phyloP scores from a whole-genome alignment of 306 rosid genomes.

The Chamaecrista fasciculata region DNA sequence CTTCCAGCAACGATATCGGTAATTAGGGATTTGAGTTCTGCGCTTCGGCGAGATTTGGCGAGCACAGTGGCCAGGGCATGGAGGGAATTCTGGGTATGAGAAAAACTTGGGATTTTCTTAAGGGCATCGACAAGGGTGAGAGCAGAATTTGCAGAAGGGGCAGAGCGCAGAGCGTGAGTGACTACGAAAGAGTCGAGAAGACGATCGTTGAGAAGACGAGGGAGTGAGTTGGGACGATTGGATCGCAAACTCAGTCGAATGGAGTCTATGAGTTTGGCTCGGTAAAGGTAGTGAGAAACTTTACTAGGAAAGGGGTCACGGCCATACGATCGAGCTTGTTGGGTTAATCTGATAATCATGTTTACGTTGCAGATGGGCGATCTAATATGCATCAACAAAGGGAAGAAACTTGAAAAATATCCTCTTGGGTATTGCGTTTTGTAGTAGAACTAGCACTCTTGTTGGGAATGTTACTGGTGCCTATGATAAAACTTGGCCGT shows the following conservation, averaged over 20 bases:
- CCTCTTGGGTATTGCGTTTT: not conserved
- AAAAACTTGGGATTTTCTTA: slow-evolving; percentile 37
- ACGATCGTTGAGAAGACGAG: slow-evolving; percentile 40
- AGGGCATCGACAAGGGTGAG: slow-evolving; percentile 45
- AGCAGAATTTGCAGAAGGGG: slow-evolving; percentile 73
- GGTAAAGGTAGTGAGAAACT: slow-evolving; percentile 69
- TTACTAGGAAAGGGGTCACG: slow-evolving; percentile 65
- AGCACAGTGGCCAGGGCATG: slow-evolving; percentile 72
- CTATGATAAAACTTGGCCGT: not conserved
- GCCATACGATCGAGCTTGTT: slow-evolving; percentile 44
- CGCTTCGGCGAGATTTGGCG: slow-evolving; percentile 48
- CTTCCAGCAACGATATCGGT: slow-evolving; percentile 42
- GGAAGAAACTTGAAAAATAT: not conserved
- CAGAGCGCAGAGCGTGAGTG: slow-evolving; percentile 69
- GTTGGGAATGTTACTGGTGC: not conserved
- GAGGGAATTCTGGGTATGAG: slow-evolving; percentile 62
- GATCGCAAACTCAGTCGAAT: slow-evolving; percentile 70
- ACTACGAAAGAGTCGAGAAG: slow-evolving; percentile 63
- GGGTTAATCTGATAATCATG: slow-evolving; percentile 34
- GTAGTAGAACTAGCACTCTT: not conserved
- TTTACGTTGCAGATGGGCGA: slow-evolving; percentile 21
- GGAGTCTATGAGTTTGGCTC: slow-evolving; percentile 72
- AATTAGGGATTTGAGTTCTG: slow-evolving; percentile 54
- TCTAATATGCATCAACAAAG: slow-evolving; percentile 33
- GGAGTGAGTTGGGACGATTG: slow-evolving; percentile 41